Conservation (phyloP, 257 asterid species). For the Rehmannia glutinosa region DNA sequence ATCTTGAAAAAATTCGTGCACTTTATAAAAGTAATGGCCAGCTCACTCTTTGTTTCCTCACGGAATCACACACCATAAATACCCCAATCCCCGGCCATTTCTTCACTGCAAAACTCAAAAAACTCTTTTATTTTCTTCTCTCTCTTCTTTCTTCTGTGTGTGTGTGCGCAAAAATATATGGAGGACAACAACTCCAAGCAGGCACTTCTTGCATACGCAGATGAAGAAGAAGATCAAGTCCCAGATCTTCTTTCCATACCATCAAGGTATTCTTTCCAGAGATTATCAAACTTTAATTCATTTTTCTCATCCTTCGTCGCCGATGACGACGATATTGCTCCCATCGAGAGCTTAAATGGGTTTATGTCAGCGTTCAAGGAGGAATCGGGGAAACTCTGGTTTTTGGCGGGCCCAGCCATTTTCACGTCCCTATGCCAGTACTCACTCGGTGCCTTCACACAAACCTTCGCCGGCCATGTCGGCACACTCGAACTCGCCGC, state of each 20-base stretch:
- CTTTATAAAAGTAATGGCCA: background rate
- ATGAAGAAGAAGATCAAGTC: background rate
- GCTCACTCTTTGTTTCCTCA: background rate
- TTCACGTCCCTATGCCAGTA: slow-evolving; percentile 18
- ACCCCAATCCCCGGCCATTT: background rate
- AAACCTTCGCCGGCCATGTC: no score
- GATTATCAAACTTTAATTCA: no score
- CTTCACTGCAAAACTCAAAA: background rate
- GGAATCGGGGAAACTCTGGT: slow-evolving; percentile 24
- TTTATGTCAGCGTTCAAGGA: no score
- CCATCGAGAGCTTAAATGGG: no score
- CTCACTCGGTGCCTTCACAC: slow-evolving; percentile 21
- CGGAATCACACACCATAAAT: background rate
- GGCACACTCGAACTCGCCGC: no score
- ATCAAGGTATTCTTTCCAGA: background rate
- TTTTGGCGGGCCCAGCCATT: slow-evolving; percentile 26
- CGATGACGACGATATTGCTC: no score
- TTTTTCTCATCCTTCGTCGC: no score
- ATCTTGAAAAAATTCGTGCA: background rate
- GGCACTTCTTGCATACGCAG: background rate
- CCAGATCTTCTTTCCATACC: background rate
- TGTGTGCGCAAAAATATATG: background rate
- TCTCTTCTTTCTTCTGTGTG: background rate
- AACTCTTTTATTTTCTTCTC: background rate
- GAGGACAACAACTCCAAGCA: slow-evolving; percentile 3